Evolutionary conservation across 2,329 filamentous ascomycete species (phyloP).

Genomic region (Penicillium psychrosexuale): DNA sequence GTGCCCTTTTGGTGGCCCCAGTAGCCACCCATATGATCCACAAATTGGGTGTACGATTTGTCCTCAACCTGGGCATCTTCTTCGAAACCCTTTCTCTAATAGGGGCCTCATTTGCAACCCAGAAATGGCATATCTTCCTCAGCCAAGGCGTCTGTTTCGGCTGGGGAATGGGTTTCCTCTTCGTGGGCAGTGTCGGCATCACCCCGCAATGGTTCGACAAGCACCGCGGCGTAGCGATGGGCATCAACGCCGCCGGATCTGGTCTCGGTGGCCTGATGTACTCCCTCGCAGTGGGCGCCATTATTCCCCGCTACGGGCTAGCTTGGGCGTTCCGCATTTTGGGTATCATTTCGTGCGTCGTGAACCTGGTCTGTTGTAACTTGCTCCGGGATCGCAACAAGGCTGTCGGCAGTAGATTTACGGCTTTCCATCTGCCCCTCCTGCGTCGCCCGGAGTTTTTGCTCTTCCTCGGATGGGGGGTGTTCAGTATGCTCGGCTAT

Average conservation of each 20-base stretch:
- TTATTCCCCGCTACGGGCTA: slow-evolving; percentile 56
- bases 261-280: slow-evolving; percentile 61
- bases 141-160: slow-evolving; percentile 61
- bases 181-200: slow-evolving; percentile 56
- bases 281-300: slow-evolving; percentile 55
- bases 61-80: slow-evolving; percentile 55
- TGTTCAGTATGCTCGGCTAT: slow-evolving; percentile 63
- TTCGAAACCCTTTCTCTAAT: slow-evolving; percentile 56
- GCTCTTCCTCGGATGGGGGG: slow-evolving; percentile 57
- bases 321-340: slow-evolving; percentile 62
- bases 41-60: slow-evolving; percentile 52
- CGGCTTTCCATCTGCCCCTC: slow-evolving; percentile 53
- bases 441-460: slow-evolving; percentile 56
- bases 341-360: slow-evolving; percentile 52
- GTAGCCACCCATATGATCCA: slow-evolving; percentile 55
- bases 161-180: slow-evolving; percentile 61
- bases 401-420: slow-evolving; percentile 51
- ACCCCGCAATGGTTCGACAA: slow-evolving; percentile 62
- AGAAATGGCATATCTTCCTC: slow-evolving; percentile 61
- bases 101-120: slow-evolving; percentile 53
- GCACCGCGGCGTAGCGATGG: slow-evolving; percentile 57
- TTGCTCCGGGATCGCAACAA: slow-evolving; percentile 59
- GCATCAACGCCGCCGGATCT: slow-evolving; percentile 57
- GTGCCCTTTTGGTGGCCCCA: slow-evolving; percentile 56
- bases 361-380: slow-evolving; percentile 54